Conservation (phyloP, 495 filamentous ascomycete genomes). For the Penicillium antarcticum region DNA sequence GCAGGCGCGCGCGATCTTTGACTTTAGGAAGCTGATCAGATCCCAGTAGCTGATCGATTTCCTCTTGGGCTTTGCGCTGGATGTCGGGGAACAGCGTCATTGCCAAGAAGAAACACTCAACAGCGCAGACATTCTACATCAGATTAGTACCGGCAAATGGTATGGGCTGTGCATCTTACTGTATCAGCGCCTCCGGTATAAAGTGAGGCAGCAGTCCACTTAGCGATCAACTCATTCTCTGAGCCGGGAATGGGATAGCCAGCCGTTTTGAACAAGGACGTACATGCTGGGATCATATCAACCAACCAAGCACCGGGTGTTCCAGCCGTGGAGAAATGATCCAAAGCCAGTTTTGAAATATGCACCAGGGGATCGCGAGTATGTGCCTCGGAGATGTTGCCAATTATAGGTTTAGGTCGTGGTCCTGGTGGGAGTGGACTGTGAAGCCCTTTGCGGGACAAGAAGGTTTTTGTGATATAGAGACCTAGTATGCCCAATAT, state of each 20-base stretch:
- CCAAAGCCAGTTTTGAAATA: conserved; percentile 37
- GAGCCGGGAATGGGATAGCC: conserved; percentile 1
- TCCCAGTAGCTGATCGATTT: conserved; percentile 48
- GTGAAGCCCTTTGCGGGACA: background rate
- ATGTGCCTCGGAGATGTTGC: conserved; percentile 28
- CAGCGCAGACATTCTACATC: conserved; percentile 9
- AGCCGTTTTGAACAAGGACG: conserved; percentile 23
- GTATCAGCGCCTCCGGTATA: conserved; percentile 58
- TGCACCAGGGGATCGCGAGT: conserved; percentile 41
- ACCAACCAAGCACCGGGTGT: conserved; percentile 44
- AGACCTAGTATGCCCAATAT: background rate
- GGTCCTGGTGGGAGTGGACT: conserved; percentile 13
- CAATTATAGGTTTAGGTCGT: conserved; percentile 4
- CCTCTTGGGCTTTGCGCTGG: conserved; percentile 47
- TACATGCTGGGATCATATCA: conserved; percentile 37
- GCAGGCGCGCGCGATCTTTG: conserved; percentile 31
- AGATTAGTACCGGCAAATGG: background rate
- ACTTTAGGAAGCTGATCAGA: conserved; percentile 24
- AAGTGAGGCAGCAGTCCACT: conserved; percentile 45
- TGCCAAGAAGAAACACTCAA: conserved; percentile 32
- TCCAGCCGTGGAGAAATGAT: conserved; percentile 37
- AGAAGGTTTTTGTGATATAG: background rate
- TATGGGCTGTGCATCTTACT: conserved; percentile 3
- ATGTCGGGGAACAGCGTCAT: conserved; percentile 41
- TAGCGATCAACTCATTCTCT: conserved; percentile 30